Conservation (phyloP, 1,284 basidiomycete genomes). For the Meira nashicola region DNA sequence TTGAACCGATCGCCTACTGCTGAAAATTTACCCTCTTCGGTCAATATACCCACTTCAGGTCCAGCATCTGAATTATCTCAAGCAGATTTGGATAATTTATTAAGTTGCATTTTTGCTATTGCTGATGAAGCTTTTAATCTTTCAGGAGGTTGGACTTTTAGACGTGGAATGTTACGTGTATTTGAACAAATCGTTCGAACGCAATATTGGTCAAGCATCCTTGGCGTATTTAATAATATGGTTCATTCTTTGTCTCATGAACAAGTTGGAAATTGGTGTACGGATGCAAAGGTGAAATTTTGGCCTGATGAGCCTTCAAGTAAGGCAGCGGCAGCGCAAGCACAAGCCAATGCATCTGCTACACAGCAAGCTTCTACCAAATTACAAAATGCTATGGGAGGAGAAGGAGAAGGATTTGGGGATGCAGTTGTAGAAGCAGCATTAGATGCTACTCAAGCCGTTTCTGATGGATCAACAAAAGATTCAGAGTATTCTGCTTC, state of each 20-base stretch:
- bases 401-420: neutral
- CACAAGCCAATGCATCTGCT: too few relatives aligned
- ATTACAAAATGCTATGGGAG: too few relatives aligned
- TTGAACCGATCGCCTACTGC: neutral
- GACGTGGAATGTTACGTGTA: slow-evolving; percentile 50
- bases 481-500: neutral
- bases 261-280: slow-evolving; percentile 38
- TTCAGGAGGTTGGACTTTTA: slow-evolving; percentile 50
- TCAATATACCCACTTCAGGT: neutral
- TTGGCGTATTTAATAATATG: slow-evolving; percentile 41
- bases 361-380: too few relatives aligned
- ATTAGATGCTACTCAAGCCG: neutral
- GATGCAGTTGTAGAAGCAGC: neutral
- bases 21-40: neutral
- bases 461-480: neutral
- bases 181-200: slow-evolving; percentile 51
- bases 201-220: slow-evolving; percentile 42
- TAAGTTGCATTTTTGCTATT: slow-evolving; percentile 51
- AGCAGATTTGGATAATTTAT: slow-evolving; percentile 44
- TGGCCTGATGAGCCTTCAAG: slow-evolving; percentile 38
- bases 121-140: slow-evolving; percentile 52
- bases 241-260: slow-evolving; percentile 33
- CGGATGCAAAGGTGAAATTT: slow-evolving; percentile 29
- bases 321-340: neutral
- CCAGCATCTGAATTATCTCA: slow-evolving; percentile 11